These are phyloP conservation scores for Claviceps humidiphila DNA, from an alignment of 2,329 filamentous ascomycete genomes.

Conservation along the genomic window DNA sequence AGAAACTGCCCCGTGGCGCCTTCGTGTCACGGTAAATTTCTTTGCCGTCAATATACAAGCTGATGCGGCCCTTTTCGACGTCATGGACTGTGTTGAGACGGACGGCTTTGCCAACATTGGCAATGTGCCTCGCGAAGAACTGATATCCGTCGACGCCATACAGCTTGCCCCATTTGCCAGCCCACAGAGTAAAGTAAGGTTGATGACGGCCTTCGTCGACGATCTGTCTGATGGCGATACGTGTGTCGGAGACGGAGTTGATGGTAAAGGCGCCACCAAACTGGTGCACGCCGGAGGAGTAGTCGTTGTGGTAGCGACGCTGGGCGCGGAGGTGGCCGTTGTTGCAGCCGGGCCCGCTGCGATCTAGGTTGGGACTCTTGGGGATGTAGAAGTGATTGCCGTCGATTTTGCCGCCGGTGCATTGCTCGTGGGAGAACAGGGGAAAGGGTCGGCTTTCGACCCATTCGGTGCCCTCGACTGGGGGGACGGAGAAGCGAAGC, in stretches of 20 bases:
- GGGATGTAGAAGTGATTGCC: conserved; percentile 10
- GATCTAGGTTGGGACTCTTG: conserved; percentile 9
- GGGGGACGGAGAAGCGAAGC: background rate
- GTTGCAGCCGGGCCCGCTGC: conserved; percentile 10
- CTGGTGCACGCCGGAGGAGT: conserved; percentile 10
- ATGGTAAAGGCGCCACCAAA: conserved; percentile 14
- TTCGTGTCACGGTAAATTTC: conserved; percentile 9
- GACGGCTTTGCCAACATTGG: conserved; percentile 9
- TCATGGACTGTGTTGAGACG: conserved; percentile 15
- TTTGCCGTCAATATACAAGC: conserved; percentile 14
- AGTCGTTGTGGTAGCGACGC: conserved; percentile 11
- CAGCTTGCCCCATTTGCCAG: conserved; percentile 8
- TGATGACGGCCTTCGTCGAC: conserved; percentile 11
- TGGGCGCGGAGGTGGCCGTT: conserved; percentile 13
- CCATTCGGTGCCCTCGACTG: background rate
- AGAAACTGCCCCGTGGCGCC: conserved; percentile 13
- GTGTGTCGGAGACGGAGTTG: conserved; percentile 11
- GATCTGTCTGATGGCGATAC: conserved; percentile 14
- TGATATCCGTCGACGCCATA: conserved; percentile 12
- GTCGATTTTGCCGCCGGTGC: conserved; percentile 9
- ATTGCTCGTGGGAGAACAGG: conserved; percentile 5
- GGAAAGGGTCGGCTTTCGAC: background rate
- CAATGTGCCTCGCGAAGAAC: conserved; percentile 9
- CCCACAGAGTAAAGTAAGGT: conserved; percentile 11
- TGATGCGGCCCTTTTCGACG: conserved; percentile 7